phyloP scores from a whole-genome alignment of 2,329 filamentous ascomycete species.

The Pseudogymnoascus sp. region DNA sequence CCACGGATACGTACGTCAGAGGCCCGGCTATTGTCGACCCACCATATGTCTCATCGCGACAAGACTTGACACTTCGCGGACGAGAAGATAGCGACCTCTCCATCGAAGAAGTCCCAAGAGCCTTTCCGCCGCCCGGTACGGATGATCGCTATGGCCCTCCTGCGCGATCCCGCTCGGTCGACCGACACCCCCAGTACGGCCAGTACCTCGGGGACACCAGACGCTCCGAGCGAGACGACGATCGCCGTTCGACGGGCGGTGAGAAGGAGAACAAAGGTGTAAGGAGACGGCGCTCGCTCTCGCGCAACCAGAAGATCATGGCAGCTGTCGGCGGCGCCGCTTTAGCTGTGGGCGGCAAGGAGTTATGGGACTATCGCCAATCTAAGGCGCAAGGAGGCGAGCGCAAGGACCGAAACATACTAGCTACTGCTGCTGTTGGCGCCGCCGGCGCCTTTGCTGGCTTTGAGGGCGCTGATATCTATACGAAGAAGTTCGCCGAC shows the following conservation, averaged over 20 bases:
- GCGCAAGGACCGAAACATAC: slow-evolving; percentile 44
- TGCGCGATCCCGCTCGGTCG: slow-evolving; percentile 56
- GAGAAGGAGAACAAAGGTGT: slow-evolving; percentile 51
- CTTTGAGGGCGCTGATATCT: slow-evolving; percentile 54
- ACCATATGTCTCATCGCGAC: slow-evolving; percentile 30
- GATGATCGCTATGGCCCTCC: slow-evolving; percentile 30
- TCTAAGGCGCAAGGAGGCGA: slow-evolving; percentile 37
- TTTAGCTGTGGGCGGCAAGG: slow-evolving; percentile 56
- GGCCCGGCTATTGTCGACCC: slow-evolving; percentile 19
- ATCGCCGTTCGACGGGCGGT: slow-evolving; percentile 39
- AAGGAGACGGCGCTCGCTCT: slow-evolving; percentile 41
- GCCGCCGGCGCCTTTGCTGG: slow-evolving; percentile 56
- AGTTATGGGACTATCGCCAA: slow-evolving; percentile 55
- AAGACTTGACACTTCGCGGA: slow-evolving; percentile 48
- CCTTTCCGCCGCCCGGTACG: slow-evolving; percentile 64
- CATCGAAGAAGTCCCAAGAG: slow-evolving; percentile 73
- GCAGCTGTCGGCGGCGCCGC: slow-evolving; percentile 58
- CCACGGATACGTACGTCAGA: slow-evolving; percentile 27
- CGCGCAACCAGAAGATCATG: slow-evolving; percentile 57
- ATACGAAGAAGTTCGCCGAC: slow-evolving; percentile 45
- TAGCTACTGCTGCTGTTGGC: slow-evolving; percentile 52
- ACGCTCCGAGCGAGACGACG: slow-evolving; percentile 36
- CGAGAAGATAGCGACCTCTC: slow-evolving; percentile 68
- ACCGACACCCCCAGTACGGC: slow-evolving; percentile 51
- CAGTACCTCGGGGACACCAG: slow-evolving; percentile 45